These are phyloP conservation scores for Kodamaea jinghongensis DNA, from an alignment of 805 yeast species.

Conservation along the genomic window DNA sequence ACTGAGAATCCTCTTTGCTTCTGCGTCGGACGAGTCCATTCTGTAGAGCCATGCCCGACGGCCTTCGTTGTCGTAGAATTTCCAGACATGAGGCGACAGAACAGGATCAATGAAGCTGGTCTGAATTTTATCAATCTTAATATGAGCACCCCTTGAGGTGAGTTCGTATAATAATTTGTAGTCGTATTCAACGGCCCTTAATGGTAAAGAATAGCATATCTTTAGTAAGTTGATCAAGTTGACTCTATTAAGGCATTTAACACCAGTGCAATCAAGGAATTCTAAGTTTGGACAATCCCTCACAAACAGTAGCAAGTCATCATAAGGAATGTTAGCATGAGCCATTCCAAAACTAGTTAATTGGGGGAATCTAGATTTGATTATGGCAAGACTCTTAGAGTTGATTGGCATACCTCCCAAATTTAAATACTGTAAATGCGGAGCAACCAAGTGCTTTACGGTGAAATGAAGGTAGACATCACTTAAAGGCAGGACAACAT, in stretches of 20 bases:
- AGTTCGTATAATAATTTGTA: slow-evolving; percentile 53
- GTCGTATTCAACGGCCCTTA: slow-evolving; percentile 66
- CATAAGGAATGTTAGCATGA: slow-evolving; percentile 35
- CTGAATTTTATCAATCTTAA: slow-evolving; percentile 29
- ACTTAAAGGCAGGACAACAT: slow-evolving; percentile 57
- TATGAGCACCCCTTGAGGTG: slow-evolving; percentile 33
- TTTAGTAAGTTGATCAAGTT: slow-evolving; percentile 35
- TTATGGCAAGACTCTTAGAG: slow-evolving; percentile 32
- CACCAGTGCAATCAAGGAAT: slow-evolving; percentile 66
- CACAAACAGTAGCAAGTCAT: slow-evolving; percentile 37
- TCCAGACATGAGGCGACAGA: slow-evolving; percentile 42
- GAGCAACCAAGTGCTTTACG: slow-evolving; percentile 43
- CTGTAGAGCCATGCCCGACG: slow-evolving; percentile 80
- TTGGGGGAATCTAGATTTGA: slow-evolving; percentile 37
- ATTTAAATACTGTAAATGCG: slow-evolving; percentile 50
- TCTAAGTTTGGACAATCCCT: slow-evolving; percentile 40
- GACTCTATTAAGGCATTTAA: slow-evolving; percentile 59
- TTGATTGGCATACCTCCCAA: slow-evolving; percentile 65
- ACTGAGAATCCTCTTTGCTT: slow-evolving; percentile 28
- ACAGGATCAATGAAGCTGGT: slow-evolving; percentile 28
- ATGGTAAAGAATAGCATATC: slow-evolving; percentile 24
- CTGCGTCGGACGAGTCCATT: slow-evolving; percentile 29
- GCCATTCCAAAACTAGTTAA: slow-evolving; percentile 44
- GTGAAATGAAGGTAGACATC: slow-evolving; percentile 48
- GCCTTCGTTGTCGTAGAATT: slow-evolving; percentile 59